phyloP scores from a whole-genome alignment of 257 asterid genomes.

The Solanum habrochaites region DNA sequence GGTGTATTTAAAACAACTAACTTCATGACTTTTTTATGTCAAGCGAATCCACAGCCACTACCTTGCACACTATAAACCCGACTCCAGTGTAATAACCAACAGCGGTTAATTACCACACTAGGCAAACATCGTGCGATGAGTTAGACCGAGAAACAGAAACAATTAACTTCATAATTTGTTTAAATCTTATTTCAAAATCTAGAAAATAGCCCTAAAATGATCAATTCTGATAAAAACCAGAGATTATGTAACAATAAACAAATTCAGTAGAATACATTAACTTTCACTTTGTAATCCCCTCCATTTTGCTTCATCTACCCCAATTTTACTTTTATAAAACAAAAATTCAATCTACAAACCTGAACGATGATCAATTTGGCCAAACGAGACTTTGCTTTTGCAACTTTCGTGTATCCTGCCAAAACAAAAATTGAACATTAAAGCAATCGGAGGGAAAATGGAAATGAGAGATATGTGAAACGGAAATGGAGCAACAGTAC shows the following conservation, averaged over 20 bases:
- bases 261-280: background rate
- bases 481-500: conserved; percentile 6
- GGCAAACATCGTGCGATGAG: background rate
- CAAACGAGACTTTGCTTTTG: conserved; percentile 60
- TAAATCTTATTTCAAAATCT: background rate
- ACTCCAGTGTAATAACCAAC: background rate
- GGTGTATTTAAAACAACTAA: background rate
- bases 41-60: background rate
- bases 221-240: background rate
- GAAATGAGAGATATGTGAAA: background rate
- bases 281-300: background rate
- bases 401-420: conserved; percentile 71
- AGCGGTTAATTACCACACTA: background rate
- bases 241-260: background rate
- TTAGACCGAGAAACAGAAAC: background rate
- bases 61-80: background rate
- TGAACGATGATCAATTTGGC: conserved; percentile 41
- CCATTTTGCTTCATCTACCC: background rate
- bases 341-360: conserved; percentile 18
- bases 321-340: background rate
- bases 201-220: background rate
- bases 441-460: background rate
- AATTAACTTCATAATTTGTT: background rate
- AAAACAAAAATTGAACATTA: background rate
- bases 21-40: background rate